A percentile compares a stretch with the other conserved stretches of the same genome.
Evolutionary conservation across 345 rosid species (phyloP).

Genomic region (Citropsis articulata): DNA sequence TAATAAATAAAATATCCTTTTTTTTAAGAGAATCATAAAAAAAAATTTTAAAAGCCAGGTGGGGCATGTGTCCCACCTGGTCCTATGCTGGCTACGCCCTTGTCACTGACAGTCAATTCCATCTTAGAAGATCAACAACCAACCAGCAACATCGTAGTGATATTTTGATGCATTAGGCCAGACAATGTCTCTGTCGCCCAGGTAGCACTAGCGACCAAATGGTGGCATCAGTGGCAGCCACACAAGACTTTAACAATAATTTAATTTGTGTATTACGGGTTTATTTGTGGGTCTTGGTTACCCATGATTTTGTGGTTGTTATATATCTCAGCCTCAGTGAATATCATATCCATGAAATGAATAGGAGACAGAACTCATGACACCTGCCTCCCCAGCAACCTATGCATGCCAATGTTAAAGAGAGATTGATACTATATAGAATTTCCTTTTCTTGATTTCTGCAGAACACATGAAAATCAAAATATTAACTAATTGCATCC

Average conservation of each 20-base stretch:
- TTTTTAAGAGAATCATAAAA: too few species aligned
- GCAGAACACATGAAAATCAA: neutral
- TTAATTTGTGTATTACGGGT: neutral
- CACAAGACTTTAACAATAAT: neutral
- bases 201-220: neutral
- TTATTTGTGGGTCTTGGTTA: neutral
- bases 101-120: neutral
- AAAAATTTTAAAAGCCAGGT: too few species aligned
- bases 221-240: constrained; percentile 15
- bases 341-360: neutral
- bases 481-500: too few species aligned
- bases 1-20: too few species aligned
- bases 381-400: neutral
- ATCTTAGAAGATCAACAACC: neutral
- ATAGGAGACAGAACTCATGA: too few species aligned
- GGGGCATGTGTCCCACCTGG: too few species aligned
- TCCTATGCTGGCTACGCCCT: too few species aligned
- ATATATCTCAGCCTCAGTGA: constrained; percentile 5
- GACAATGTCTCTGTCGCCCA: neutral
- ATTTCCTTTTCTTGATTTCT: neutral
- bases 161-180: constrained; percentile 6
- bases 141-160: neutral
- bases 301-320: neutral
- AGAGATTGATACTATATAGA: neutral
- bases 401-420: neutral